Evolutionary conservation across 2,329 filamentous ascomycete species (phyloP).

Genomic region (Pseudocercospora eumusae): DNA sequence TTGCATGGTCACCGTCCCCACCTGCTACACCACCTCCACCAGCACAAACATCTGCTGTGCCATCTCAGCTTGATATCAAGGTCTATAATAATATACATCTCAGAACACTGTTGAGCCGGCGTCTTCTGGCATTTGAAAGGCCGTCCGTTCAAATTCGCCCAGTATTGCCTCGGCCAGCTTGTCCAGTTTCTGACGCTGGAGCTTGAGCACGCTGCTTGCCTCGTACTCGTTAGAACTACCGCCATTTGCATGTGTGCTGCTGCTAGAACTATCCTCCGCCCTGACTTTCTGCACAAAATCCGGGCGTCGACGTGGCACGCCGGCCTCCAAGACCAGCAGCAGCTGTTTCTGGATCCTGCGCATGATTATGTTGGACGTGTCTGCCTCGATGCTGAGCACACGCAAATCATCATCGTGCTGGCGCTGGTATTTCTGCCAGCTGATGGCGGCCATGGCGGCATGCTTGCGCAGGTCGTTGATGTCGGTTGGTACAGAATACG

Average conservation of each 20-base stretch:
- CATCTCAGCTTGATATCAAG: no score
- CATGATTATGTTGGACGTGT: constrained; percentile 50
- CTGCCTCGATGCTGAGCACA: constrained; percentile 51
- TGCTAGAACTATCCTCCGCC: constrained; percentile 39
- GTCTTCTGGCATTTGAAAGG: constrained; percentile 52
- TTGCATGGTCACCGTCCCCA: background rate
- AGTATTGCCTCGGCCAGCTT: constrained; percentile 48
- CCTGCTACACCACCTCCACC: constrained; percentile 2
- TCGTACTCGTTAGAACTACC: constrained; percentile 33
- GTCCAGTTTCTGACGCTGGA: constrained; percentile 53
- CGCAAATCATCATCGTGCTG: no score
- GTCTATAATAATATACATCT: no score
- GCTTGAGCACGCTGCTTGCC: constrained; percentile 45
- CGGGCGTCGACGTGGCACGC: constrained; percentile 46
- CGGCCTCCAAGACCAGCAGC: constrained; percentile 52
- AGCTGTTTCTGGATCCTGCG: constrained; percentile 50
- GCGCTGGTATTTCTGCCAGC: no score
- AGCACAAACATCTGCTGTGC: constrained; percentile 4
- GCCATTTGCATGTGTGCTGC: constrained; percentile 22
- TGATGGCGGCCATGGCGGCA: constrained; percentile 51
- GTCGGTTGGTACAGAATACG: constrained; percentile 52
- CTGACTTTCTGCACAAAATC: constrained; percentile 47
- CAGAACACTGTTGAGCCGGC: constrained; percentile 37
- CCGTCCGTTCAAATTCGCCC: constrained; percentile 47
- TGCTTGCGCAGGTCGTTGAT: constrained; percentile 53